Conservation (phyloP, 371 early-diverging fungal species). For the Haplosporangium sp. region DNA sequence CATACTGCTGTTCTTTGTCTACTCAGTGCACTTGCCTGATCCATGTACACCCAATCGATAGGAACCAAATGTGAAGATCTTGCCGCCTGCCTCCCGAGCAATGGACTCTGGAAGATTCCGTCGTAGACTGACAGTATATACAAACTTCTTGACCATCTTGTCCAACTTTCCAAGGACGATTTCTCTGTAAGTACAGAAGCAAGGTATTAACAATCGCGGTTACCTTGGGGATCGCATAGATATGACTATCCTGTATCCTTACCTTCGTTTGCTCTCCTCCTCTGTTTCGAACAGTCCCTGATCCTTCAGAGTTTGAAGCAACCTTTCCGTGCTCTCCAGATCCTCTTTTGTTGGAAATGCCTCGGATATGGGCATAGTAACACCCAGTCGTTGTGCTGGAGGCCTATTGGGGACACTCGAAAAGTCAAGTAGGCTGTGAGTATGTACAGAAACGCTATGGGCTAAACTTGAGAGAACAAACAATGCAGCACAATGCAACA, state of each 20-base stretch:
- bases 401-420: background rate
- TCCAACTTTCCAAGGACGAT: slow-evolving; percentile 90
- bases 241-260: background rate
- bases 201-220: background rate
- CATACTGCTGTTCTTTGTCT: background rate
- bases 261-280: slow-evolving; percentile 72
- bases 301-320: slow-evolving; percentile 72
- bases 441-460: too few species aligned
- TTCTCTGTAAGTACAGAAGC: slow-evolving; percentile 63
- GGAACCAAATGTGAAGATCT: slow-evolving; percentile 99
- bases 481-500: background rate
- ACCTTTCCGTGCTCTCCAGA: slow-evolving; percentile 65
- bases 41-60: slow-evolving; percentile 99
- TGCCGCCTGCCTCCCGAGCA: slow-evolving; percentile 93
- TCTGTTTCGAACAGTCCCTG: slow-evolving; percentile 84
- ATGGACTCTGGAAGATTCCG: slow-evolving; percentile 80
- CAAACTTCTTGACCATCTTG: slow-evolving; percentile 91
- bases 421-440: background rate
- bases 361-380: slow-evolving; percentile 69
- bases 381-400: slow-evolving; percentile 56
- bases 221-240: background rate
- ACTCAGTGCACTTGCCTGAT: slow-evolving; percentile 65
- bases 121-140: slow-evolving; percentile 76
- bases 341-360: slow-evolving; percentile 69
- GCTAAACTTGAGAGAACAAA: too few species aligned